These are phyloP conservation scores for Dictyostelium discoideum DNA, from an alignment of 78 protist species.

Conservation along the genomic window DNA sequence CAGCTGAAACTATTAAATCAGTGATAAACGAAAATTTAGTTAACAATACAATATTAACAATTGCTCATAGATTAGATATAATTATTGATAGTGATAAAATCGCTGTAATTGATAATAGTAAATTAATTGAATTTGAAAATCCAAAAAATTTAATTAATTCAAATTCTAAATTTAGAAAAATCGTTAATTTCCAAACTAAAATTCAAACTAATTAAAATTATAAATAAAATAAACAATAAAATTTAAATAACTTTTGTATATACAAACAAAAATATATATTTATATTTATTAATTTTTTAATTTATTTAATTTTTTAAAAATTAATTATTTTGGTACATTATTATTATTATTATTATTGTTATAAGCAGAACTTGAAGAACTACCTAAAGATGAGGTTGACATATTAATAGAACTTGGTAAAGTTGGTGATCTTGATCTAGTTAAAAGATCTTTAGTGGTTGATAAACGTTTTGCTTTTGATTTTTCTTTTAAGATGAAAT, in stretches of 20 bases:
- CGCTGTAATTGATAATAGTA: conserved; percentile 63
- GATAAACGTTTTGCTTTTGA: conserved; percentile 30
- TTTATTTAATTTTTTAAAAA: not conserved
- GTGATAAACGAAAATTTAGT: conserved; percentile 74
- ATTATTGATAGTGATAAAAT: conserved; percentile 51
- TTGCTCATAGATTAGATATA: conserved; percentile 98
- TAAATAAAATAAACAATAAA: too few species aligned
- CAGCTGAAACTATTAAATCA: conserved; percentile 90
- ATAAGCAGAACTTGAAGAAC: not conserved
- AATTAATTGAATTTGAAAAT: conserved; percentile 80
- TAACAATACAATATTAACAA: conserved; percentile 89
- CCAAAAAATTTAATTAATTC: not conserved
- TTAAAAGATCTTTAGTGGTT: not conserved
- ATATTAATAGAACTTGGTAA: conserved; percentile 2
- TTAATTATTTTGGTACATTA: not conserved
- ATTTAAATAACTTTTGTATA: too few species aligned
- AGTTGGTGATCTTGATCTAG: conserved; percentile 48
- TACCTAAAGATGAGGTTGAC: not conserved
- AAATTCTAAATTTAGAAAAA: not conserved
- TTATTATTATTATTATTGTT: conserved; percentile 3
- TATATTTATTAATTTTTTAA: not conserved
- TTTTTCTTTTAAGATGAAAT: conserved; percentile 35
- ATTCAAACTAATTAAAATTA: too few species aligned
- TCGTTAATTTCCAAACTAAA: not conserved
- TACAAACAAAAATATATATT: too few species aligned